phyloP scores from a whole-genome alignment of 495 filamentous ascomycete genomes.

The Echria macrotheca region DNA sequence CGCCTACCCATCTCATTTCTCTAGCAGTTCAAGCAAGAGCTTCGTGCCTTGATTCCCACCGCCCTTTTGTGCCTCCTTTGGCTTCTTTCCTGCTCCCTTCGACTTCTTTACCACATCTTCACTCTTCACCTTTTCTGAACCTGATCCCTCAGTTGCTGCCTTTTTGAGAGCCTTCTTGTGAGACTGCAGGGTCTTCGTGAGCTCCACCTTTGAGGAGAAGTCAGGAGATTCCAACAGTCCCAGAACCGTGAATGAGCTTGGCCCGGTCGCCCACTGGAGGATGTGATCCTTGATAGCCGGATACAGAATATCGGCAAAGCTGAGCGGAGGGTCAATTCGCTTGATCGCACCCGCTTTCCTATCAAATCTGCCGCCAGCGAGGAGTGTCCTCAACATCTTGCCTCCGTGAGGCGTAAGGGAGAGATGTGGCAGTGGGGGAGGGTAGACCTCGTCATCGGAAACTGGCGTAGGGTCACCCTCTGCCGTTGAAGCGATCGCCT shows the following conservation, averaged over 20 bases:
- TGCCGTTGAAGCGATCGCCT: slow-evolving; percentile 65
- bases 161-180: slow-evolving; percentile 46
- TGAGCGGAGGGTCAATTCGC: slow-evolving; percentile 66
- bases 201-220: slow-evolving; percentile 60
- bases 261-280: slow-evolving; percentile 79
- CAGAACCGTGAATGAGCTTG: slow-evolving; percentile 75
- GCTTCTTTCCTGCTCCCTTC: slow-evolving; percentile 41
- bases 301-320: slow-evolving; percentile 75
- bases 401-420: slow-evolving; percentile 59
- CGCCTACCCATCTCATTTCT: too few species aligned
- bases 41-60: slow-evolving; percentile 23
- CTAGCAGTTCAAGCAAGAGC: slow-evolving; percentile 48
- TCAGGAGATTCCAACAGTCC: slow-evolving; percentile 72
- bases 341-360: slow-evolving; percentile 58
- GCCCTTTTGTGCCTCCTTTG: slow-evolving; percentile 34
- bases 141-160: slow-evolving; percentile 41
- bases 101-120: slow-evolving; percentile 27
- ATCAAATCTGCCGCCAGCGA: slow-evolving; percentile 82
- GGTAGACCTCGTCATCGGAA: slow-evolving; percentile 35
- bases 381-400: slow-evolving; percentile 84
- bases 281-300: slow-evolving; percentile 67
- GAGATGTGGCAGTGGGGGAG: slow-evolving; percentile 42
- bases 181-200: slow-evolving; percentile 60
- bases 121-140: slow-evolving; percentile 25
- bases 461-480: slow-evolving; percentile 52